A percentile compares a stretch with the other conserved stretches of the same genome.
Evolutionary conservation across 2,329 filamentous ascomycete genomes (phyloP).

Genomic region (Graphilbum ipis-grandicollis): DNA sequence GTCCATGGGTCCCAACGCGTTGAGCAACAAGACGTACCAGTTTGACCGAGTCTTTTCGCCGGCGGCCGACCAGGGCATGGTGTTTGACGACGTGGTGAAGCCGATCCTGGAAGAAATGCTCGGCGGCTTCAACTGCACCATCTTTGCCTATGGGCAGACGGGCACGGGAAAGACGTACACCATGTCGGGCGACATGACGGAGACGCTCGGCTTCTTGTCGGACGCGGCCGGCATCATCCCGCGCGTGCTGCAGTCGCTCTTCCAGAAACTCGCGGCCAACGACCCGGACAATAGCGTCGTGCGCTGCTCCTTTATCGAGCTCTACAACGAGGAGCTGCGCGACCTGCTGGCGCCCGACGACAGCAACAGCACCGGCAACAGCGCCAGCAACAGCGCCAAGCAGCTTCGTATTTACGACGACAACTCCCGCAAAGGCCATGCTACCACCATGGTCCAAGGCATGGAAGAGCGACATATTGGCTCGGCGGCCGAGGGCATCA

Average conservation of each 20-base stretch:
- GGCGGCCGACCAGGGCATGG: conserved; percentile 80
- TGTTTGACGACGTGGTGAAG: conserved; percentile 89
- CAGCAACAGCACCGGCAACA: conserved; percentile 46
- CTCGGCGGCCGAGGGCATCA: conserved; percentile 68
- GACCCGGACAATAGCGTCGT: conserved; percentile 77
- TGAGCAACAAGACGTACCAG: conserved; percentile 90
- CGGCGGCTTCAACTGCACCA: conserved; percentile 90
- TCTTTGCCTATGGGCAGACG: conserved; percentile 96
- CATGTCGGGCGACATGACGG: conserved; percentile 95
- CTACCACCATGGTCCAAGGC: conserved; percentile 77
- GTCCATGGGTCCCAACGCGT: conserved; percentile 78
- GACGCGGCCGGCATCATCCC: conserved; percentile 93
- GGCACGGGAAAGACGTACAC: conserved; percentile 98
- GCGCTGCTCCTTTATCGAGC: conserved; percentile 95
- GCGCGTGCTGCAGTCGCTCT: conserved; percentile 71
- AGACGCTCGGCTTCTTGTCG: conserved; percentile 68
- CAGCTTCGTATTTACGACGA: conserved; percentile 97
- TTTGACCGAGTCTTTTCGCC: conserved; percentile 97
- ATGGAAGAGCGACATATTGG: conserved; percentile 96
- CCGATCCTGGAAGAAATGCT: conserved; percentile 95
- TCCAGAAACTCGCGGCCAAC: conserved; percentile 64
- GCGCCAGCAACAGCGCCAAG: conserved; percentile 35
- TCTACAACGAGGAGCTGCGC: conserved; percentile 94
- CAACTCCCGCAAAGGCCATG: conserved; percentile 66
- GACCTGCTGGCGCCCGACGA: conserved; percentile 69